These are phyloP conservation scores for Arthroderma sp. DNA, from an alignment of 2,329 filamentous ascomycete genomes.

Conservation along the genomic window DNA sequence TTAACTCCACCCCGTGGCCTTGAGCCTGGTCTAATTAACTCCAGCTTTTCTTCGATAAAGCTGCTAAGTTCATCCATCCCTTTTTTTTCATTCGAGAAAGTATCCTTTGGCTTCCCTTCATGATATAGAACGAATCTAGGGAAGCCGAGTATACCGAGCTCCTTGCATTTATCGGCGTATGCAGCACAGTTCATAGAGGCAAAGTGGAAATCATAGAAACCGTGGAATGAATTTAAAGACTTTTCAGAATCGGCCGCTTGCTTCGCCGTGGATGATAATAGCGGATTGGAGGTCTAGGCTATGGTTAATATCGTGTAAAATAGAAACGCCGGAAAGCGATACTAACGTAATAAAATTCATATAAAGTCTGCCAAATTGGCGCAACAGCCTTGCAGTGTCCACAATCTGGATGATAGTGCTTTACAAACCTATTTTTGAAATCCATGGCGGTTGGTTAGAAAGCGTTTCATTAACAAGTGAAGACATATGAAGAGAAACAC, in stretches of 20 bases:
- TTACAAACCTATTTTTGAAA: conserved; percentile 36
- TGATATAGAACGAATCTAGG: conserved; percentile 72
- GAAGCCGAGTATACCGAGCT: conserved; percentile 55
- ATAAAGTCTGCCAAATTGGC: conserved; percentile 78
- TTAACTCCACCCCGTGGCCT: conserved; percentile 54
- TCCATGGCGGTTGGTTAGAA: neutral
- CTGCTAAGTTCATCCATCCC: conserved; percentile 53
- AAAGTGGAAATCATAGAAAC: conserved; percentile 84
- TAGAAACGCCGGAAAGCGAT: neutral
- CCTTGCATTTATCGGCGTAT: conserved; percentile 63
- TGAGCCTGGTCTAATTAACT: conserved; percentile 67
- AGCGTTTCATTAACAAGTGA: neutral
- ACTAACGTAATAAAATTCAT: conserved; percentile 69
- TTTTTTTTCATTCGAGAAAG: conserved; percentile 51
- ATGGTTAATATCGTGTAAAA: conserved; percentile 17
- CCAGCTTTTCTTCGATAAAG: conserved; percentile 64
- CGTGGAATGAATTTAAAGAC: conserved; percentile 56
- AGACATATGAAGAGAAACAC: conserved; percentile 12
- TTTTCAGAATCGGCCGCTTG: conserved; percentile 39
- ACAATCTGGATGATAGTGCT: conserved; percentile 43
- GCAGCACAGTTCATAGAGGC: conserved; percentile 75
- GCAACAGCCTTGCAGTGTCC: conserved; percentile 68
- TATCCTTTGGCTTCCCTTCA: conserved; percentile 56
- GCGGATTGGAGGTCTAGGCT: conserved; percentile 60
- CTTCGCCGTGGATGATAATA: conserved; percentile 38